These are phyloP conservation scores for Colletotrichum theobromicola DNA, from an alignment of 2,329 filamentous ascomycete genomes.

Conservation along the genomic window DNA sequence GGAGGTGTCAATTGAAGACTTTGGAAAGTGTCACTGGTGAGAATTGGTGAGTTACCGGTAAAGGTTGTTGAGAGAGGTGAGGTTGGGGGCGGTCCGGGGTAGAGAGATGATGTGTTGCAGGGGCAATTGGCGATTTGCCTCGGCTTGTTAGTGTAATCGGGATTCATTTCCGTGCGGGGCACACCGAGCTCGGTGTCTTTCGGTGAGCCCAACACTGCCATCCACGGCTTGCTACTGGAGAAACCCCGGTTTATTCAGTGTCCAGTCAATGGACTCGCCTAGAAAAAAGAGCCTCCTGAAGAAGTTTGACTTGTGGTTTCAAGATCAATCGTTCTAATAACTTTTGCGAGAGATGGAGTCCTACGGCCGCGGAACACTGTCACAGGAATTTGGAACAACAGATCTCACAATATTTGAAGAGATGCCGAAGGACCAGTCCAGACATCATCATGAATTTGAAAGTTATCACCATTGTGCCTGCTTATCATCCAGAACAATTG, in stretches of 20 bases:
- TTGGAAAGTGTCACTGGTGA: not conserved
- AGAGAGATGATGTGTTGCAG: not conserved
- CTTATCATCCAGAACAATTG: too few species aligned
- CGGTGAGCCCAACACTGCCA: not conserved
- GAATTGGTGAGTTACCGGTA: not conserved
- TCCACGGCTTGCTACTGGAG: too few species aligned
- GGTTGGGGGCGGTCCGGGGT: not conserved
- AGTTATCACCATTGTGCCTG: fast-evolving
- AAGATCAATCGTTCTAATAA: too few species aligned
- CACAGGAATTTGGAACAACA: too few species aligned
- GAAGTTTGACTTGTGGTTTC: too few species aligned
- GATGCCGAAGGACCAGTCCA: not conserved
- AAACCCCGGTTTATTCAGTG: too few species aligned
- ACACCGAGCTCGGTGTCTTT: not conserved
- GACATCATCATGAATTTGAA: not conserved
- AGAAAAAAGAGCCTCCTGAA: too few species aligned
- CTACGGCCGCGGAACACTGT: too few species aligned
- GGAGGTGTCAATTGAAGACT: not conserved
- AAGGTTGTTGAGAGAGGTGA: not conserved
- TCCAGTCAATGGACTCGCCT: too few species aligned
- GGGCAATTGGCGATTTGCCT: not conserved
- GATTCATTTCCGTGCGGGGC: not conserved
- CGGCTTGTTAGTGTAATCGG: not conserved
- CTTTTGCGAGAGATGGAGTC: too few species aligned
- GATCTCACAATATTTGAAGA: too few species aligned